Evolutionary conservation across 2,329 filamentous ascomycete genomes (phyloP).

Genomic region (Leptographium wingfieldii): DNA sequence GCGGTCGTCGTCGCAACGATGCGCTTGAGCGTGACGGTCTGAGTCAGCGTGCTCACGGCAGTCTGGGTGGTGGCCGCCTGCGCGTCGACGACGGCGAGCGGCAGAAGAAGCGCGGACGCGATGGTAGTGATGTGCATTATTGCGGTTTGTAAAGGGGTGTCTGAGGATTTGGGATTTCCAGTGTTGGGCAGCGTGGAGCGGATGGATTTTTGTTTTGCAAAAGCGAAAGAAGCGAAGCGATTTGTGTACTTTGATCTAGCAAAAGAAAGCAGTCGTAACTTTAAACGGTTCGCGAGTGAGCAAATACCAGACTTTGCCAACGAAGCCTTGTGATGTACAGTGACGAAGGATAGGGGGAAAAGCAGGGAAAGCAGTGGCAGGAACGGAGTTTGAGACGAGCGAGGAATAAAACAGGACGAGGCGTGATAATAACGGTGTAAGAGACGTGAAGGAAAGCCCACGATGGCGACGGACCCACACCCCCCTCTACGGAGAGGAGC

Average conservation of each 20-base stretch:
- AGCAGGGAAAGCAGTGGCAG: slow-evolving; percentile 1
- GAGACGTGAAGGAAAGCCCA: not conserved
- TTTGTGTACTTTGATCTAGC: not conserved
- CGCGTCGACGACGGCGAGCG: slow-evolving; percentile 31
- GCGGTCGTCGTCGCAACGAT: slow-evolving; percentile 23
- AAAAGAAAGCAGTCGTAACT: not conserved
- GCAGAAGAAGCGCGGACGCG: slow-evolving; percentile 35
- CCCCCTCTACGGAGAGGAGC: not conserved
- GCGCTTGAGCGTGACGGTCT: slow-evolving; percentile 28
- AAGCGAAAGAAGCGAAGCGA: not conserved
- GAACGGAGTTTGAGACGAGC: slow-evolving; percentile 6
- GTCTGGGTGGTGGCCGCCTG: slow-evolving; percentile 38
- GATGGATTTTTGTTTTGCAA: not conserved
- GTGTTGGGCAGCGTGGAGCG: not conserved
- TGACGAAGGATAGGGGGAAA: slow-evolving; percentile 7
- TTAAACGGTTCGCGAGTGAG: slow-evolving; percentile 5
- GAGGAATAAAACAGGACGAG: not conserved
- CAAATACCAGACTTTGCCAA: slow-evolving; percentile 38
- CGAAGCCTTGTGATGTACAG: slow-evolving; percentile 28
- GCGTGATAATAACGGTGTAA: not conserved
- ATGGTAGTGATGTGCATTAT: slow-evolving; percentile 32
- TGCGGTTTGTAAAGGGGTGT: slow-evolving; percentile 5
- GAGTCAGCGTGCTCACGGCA: slow-evolving; percentile 35
- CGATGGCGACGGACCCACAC: not conserved
- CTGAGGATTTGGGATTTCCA: not conserved